A percentile compares a stretch with the other conserved stretches of the same genome.
Evolutionary conservation across 352 stramenopile species (phyloP).

Genomic region (Stephanocyclus meneghinianus): DNA sequence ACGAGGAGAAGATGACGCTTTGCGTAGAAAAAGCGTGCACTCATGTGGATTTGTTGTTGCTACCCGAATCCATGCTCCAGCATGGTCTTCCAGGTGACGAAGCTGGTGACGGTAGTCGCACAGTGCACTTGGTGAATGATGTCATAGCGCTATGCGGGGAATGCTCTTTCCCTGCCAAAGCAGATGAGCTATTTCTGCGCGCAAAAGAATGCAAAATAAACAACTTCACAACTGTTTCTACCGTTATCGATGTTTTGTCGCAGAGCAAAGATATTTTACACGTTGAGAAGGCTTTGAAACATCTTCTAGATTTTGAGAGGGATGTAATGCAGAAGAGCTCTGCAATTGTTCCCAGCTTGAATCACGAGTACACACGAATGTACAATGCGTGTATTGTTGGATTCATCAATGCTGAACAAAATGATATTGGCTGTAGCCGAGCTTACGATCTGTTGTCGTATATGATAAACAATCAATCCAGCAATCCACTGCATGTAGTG

Average conservation of each 20-base stretch:
- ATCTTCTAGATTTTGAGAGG: slow-evolving; percentile 44
- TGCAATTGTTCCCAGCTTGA: slow-evolving; percentile 29
- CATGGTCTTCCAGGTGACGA: slow-evolving; percentile 2
- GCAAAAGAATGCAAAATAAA: slow-evolving; percentile 32
- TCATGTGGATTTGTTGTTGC: slow-evolving; percentile 35
- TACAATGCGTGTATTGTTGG: slow-evolving; percentile 50
- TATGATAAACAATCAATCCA: slow-evolving; percentile 40
- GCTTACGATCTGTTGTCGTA: slow-evolving; percentile 28
- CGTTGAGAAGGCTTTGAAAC: slow-evolving; percentile 40
- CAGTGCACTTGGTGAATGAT: slow-evolving; percentile 32
- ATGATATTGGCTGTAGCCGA: slow-evolving; percentile 15
- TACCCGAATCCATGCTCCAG: slow-evolving; percentile 4
- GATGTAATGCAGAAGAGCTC: slow-evolving; percentile 32
- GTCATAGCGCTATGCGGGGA: slow-evolving; percentile 39
- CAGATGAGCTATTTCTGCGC: slow-evolving; percentile 32
- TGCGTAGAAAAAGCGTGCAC: slow-evolving; percentile 31
- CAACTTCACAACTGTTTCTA: slow-evolving; percentile 33
- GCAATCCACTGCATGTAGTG: slow-evolving; percentile 37
- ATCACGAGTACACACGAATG: slow-evolving; percentile 34
- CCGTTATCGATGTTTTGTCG: slow-evolving; percentile 26
- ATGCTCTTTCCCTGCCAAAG: slow-evolving; percentile 25
- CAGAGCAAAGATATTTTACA: slow-evolving; percentile 33
- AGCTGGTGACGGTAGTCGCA: not conserved
- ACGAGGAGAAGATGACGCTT: slow-evolving; percentile 13
- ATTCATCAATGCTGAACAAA: slow-evolving; percentile 25